Conservation (phyloP, 371 early-diverging fungal genomes). For the Circinella umbellata region DNA sequence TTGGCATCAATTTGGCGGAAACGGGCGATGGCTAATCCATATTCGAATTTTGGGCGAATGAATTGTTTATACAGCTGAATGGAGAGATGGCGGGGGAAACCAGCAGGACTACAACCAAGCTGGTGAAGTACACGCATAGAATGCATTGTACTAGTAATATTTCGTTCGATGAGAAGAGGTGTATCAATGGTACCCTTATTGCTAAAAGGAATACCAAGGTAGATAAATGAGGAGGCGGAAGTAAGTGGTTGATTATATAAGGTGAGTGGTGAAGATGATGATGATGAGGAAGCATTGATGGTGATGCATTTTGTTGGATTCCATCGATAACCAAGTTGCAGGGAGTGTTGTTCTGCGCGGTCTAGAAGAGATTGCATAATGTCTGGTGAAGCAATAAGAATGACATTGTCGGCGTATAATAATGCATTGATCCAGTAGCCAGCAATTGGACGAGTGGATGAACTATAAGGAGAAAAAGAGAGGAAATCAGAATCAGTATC, state of each 20-base stretch:
- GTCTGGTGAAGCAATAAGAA: slow-evolving; percentile 11
- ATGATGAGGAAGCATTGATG: not conserved
- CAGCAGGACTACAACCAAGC: not conserved
- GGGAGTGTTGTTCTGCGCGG: not conserved
- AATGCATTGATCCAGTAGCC: not conserved
- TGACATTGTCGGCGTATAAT: slow-evolving; percentile 27
- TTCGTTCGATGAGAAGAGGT: not conserved
- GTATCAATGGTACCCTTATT: not conserved
- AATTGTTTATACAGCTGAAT: slow-evolving; percentile 14
- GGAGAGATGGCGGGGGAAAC: not conserved
- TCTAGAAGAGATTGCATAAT: slow-evolving; percentile 13
- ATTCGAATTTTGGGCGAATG: slow-evolving; percentile 14
- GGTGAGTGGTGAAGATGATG: not conserved
- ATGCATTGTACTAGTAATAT: no score
- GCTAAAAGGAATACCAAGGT: slow-evolving; percentile 15
- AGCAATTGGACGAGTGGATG: not conserved
- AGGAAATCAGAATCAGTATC: no score
- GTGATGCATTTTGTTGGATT: slow-evolving; percentile 24
- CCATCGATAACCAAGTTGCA: slow-evolving; percentile 21
- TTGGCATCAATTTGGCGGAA: not conserved
- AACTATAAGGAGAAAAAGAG: not conserved
- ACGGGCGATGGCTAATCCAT: slow-evolving; percentile 11
- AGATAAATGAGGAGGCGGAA: not conserved
- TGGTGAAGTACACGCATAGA: no score
- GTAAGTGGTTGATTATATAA: not conserved